phyloP scores from a whole-genome alignment of 371 early-diverging fungal species.

The Rhizopus stolonifer region DNA sequence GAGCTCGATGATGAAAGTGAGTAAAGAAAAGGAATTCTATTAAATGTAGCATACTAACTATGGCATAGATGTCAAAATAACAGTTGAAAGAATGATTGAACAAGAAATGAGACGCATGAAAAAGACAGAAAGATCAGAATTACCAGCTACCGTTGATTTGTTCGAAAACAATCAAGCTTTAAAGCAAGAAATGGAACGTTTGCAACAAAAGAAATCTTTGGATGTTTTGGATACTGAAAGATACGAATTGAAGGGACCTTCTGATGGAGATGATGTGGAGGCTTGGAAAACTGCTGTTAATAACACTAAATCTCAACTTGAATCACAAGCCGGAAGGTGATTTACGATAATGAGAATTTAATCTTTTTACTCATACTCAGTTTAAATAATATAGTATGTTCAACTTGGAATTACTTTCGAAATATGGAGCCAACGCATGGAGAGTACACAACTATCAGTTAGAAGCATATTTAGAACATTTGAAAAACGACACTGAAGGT shows the following conservation, averaged over 20 bases:
- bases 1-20: conserved; percentile 45
- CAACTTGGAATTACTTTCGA: conserved; percentile 80
- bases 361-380: neutral
- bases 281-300: conserved; percentile 69
- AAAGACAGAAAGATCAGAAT: conserved; percentile 35
- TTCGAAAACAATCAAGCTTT: conserved; percentile 48
- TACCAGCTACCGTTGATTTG: conserved; percentile 35
- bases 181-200: conserved; percentile 64
- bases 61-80: conserved; percentile 32
- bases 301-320: conserved; percentile 83
- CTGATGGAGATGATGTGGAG: conserved; percentile 39
- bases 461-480: conserved; percentile 50
- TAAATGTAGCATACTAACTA: no score
- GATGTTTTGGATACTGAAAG: conserved; percentile 60
- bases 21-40: no score
- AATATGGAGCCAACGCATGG: conserved; percentile 87
- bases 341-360: neutral
- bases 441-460: conserved; percentile 79
- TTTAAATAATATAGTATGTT: conserved; percentile 40
- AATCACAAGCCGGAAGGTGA: conserved; percentile 75
- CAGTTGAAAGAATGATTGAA: conserved; percentile 66
- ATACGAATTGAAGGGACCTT: conserved; percentile 63
- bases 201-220: conserved; percentile 53
- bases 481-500: conserved; percentile 53
- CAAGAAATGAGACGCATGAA: conserved; percentile 69